Evolutionary conservation across 305 asterid genomes (phyloP).

Genomic region (Fraxinus ornus): DNA sequence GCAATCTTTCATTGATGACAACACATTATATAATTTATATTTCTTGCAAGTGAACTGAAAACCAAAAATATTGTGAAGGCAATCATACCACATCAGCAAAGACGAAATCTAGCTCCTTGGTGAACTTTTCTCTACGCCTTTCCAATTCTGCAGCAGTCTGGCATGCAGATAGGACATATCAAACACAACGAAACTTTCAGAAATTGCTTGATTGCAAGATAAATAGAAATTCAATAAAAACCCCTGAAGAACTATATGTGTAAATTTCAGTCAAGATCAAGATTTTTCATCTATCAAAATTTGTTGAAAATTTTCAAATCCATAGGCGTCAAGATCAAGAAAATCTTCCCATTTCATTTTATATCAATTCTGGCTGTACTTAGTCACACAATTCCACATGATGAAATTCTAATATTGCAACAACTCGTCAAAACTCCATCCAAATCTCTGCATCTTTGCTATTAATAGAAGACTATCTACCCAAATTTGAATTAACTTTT

Average conservation of each 20-base stretch:
- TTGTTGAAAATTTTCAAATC: background rate
- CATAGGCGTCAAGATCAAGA: background rate
- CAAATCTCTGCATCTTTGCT: background rate
- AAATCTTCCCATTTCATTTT: background rate
- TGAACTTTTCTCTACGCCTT: conserved; percentile 75
- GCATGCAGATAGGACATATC: conserved; percentile 12
- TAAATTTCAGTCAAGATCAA: background rate
- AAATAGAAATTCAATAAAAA: background rate
- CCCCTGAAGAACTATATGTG: background rate
- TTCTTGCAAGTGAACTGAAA: background rate
- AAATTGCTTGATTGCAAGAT: background rate
- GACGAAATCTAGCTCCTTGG: conserved; percentile 90
- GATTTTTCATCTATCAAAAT: background rate
- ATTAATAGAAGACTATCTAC: background rate
- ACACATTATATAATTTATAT: background rate
- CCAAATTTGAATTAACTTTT: background rate
- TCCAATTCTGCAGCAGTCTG: conserved; percentile 94
- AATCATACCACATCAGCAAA: conserved; percentile 84
- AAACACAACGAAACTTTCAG: conserved; percentile 5
- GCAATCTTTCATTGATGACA: background rate
- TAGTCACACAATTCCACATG: background rate
- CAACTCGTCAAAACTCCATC: background rate
- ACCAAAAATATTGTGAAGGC: background rate
- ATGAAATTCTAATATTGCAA: background rate
- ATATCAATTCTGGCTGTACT: background rate